Base-by-base conservation (phyloP, 805 yeast species). In the Candida namnaoensis region DNA sequence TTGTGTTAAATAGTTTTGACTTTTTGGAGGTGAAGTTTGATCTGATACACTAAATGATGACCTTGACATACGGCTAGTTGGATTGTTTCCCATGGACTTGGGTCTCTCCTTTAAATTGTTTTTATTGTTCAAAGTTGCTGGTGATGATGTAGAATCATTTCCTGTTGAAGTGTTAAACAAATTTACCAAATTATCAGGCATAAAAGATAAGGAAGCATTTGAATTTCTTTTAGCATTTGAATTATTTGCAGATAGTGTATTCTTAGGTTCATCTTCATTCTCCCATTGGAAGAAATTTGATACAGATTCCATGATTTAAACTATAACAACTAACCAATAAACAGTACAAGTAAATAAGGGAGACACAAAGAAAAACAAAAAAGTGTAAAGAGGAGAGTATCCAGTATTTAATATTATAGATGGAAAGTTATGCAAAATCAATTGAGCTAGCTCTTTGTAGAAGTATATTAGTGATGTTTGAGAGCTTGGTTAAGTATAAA, bases 211-310 rank as follows among this genome's bases (percentile, higher is more conserved):
- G 2, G 28, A 26, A 10, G 28, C 7, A 26, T 7, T 26, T 12
- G 33, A 30, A 13, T 6, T 30, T 30, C 33, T 30, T 12, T 30
- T 19, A 7, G 28, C 10, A 26, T 10, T 26, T 26, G 10, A 10
- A 4, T 26, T 26, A 26, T 26, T 26, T 26, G 10, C 28, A 26
- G 28, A 8, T 26, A 10, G 28, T 3, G 10, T 26, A 19, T 19
- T 19, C 3, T 19, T 19, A 19, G 8, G 30, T 7, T 27, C 30
- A 3, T 30, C n/a, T 30, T 9, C 13, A 30, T 44, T 41, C 36
- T 50, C 63, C 52, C 61, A 55, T 50, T 58, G 54, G 27, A 62
- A 53, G 28, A 60, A 51, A 37, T 48, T 54, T 7, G 58, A 44
- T 4, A 56, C 58, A 3, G 57, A 48, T 42, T 59, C 62, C 58